Evolutionary conservation across 2,329 filamentous ascomycete genomes (phyloP).

Genomic region (Fusarium verticillioides): DNA sequence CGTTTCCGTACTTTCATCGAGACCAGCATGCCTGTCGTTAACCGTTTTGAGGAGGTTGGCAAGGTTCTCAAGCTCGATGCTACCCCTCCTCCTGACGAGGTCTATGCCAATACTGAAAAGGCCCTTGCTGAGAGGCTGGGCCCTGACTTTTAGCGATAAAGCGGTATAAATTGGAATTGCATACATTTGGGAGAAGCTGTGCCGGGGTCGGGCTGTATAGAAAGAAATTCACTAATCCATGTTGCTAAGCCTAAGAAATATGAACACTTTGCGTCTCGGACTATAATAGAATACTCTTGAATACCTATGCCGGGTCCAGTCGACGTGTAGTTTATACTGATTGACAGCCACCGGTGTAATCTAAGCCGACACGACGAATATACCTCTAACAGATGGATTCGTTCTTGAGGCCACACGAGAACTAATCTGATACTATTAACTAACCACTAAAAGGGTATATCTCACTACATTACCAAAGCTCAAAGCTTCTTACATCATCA

Average conservation of each 20-base stretch:
- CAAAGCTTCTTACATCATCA: not conserved
- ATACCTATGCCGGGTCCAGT: not conserved
- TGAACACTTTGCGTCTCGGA: not conserved
- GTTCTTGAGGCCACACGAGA: not conserved
- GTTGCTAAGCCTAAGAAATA: slow-evolving; percentile 26
- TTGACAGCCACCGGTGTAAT: not conserved
- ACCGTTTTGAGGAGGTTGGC: slow-evolving; percentile 80
- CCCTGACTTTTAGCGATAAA: slow-evolving; percentile 42
- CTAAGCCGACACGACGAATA: not conserved
- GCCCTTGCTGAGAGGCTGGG: slow-evolving; percentile 63
- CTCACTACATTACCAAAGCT: slow-evolving; percentile 3
- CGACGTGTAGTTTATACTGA: not conserved
- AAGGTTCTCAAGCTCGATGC: slow-evolving; percentile 85
- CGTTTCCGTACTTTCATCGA: slow-evolving; percentile 93
- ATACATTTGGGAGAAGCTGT: slow-evolving; percentile 25
- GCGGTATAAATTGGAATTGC: slow-evolving; percentile 9
- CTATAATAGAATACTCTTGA: slow-evolving; percentile 16
- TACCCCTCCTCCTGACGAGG: slow-evolving; percentile 71
- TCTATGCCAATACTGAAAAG: slow-evolving; percentile 65
- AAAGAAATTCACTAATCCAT: slow-evolving; percentile 21
- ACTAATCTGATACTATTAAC: not conserved
- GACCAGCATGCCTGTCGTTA: slow-evolving; percentile 96
- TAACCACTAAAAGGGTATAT: slow-evolving; percentile 29
- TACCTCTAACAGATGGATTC: not conserved
- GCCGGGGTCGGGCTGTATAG: slow-evolving; percentile 21